phyloP scores from a whole-genome alignment of 441 rosid species.

The Populus hybrid region DNA sequence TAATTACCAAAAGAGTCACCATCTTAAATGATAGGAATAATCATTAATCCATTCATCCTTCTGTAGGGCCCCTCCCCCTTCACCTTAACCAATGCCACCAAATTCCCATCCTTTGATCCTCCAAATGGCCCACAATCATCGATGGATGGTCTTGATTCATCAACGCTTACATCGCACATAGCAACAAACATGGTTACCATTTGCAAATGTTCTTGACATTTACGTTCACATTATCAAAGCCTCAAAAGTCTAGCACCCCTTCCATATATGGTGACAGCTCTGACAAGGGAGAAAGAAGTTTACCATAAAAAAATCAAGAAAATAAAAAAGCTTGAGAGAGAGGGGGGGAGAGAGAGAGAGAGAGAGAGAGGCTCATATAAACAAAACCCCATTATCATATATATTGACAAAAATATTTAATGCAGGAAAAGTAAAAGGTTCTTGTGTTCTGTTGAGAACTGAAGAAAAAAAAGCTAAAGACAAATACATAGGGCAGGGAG shows the following conservation, averaged over 20 bases:
- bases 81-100: background rate
- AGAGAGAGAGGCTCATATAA: background rate
- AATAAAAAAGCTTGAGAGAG: background rate
- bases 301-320: background rate
- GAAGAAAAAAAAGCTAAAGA: conserved; percentile 28
- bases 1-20: conserved; percentile 5
- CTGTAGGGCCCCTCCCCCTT: background rate
- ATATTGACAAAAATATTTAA: background rate
- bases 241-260: background rate
- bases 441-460: conserved; percentile 15
- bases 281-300: background rate
- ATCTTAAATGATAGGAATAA: conserved; percentile 10
- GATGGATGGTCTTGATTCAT: background rate
- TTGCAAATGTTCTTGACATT: background rate
- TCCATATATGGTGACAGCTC: conserved; percentile 2
- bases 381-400: conserved; percentile 4
- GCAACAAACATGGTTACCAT: background rate
- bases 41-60: conserved; percentile 2
- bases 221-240: background rate
- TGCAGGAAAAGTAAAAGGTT: conserved; percentile 10
- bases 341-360: background rate
- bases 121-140: background rate
- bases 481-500: conserved; percentile 25
- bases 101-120: background rate
- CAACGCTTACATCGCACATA: background rate